Base-by-base conservation (phyloP, 179 eudicot genomes). In the Actinidia polygama region DNA sequence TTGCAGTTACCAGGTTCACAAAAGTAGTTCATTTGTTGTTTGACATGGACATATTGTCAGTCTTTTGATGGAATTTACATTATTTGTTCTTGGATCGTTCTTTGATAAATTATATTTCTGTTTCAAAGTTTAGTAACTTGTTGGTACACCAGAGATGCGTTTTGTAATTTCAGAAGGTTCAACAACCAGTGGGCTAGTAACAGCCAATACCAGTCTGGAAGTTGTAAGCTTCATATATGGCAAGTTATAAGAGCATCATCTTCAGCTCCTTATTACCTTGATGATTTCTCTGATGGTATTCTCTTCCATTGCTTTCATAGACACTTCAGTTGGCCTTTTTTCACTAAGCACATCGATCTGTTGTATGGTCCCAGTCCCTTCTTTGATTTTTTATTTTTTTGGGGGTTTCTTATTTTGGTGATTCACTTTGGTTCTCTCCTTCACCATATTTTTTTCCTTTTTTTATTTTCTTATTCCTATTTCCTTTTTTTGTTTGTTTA, bases 231-330 rank as follows among this genome's bases (percentile, higher is more conserved):
- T 88, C 92, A 91, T 62, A 79, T 95, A 63, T 97, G 99, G 99
- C 93, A 97, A 85, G 98, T 97, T 84, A 97, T 97, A 86, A 90
- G 99, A 84, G 99, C 99, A 75, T 97, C 99, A 79, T 97, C 99
- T 75, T 98, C 99, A 1, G 99, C 98, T 83, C 99, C 99, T 75
- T 97, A 97, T 88, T 97, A 97, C 89, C 93, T 97, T 77, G 99
- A 97, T 89, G 99, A 97, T 85, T 97, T 88, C 87, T 89, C 97
- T 54, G 96, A 93, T 90, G 99, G 99, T 96, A 91, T 75, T 79
- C 73, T 55, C 80, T 83, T 79, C 79, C 75, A 19, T 51, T 68
- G 73, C 21, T 49, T 79, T 58, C 36, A 30, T 30, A 30, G 36
- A 30, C 36, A 30, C 36, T 30, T 30, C 36, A 30, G 36, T 30